Conservation (phyloP, 768 basidiomycete genomes). For the Suillus spraguei region DNA sequence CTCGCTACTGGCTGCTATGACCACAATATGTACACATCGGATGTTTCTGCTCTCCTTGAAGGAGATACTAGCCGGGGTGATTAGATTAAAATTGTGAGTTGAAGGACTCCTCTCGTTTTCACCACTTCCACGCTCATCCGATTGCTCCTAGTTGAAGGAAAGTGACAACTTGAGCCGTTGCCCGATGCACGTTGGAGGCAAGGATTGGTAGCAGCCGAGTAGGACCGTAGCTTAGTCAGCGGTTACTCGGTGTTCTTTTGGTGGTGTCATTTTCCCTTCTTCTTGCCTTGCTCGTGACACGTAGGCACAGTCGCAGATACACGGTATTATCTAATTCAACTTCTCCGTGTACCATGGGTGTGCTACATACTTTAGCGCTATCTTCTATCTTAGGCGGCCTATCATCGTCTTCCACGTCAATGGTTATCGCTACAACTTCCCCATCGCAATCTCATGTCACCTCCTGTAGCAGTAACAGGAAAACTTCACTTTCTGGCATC, state of each 20-base stretch:
- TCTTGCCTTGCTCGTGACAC: too few relatives aligned
- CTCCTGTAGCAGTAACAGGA: not conserved
- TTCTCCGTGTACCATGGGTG: not conserved
- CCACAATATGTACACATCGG: not conserved
- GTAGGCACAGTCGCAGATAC: too few relatives aligned
- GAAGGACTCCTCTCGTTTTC: not conserved
- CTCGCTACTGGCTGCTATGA: slow-evolving; percentile 80
- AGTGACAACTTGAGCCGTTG: not conserved
- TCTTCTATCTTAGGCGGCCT: not conserved
- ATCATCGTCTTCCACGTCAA: not conserved
- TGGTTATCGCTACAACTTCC: not conserved
- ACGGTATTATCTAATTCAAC: too few relatives aligned
- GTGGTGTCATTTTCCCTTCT: too few relatives aligned
- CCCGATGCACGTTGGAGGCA: not conserved
- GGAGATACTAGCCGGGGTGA: not conserved
- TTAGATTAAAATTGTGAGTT: not conserved
- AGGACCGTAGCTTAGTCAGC: too few relatives aligned
- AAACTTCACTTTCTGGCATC: not conserved
- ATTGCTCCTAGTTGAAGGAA: not conserved
- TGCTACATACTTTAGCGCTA: not conserved
- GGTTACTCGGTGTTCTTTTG: too few relatives aligned
- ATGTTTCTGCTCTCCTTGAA: not conserved
- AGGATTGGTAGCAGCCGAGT: too few relatives aligned
- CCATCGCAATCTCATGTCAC: not conserved
- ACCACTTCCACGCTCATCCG: not conserved